Percentiles rank a stretch among this genome's conserved stretches.
Conservation (phyloP, 2,329 filamentous ascomycete species). For the Beauveria scarabaeidicola region DNA sequence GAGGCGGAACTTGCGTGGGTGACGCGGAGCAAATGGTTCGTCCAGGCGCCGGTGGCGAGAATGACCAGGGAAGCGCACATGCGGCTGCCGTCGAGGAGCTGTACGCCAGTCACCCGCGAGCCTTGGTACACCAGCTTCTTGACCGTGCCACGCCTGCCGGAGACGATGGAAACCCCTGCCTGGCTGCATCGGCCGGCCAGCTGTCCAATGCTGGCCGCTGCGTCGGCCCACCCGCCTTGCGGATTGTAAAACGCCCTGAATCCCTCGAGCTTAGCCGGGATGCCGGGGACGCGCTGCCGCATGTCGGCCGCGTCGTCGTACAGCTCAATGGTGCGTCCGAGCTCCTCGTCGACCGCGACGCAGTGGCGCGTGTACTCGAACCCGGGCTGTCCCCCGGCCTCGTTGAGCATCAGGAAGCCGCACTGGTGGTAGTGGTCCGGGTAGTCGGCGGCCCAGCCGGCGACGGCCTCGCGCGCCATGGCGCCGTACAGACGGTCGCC, state of each 20-base stretch:
- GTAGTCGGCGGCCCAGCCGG: conserved; percentile 21
- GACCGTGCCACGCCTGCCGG: conserved; percentile 23
- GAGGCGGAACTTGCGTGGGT: conserved; percentile 54
- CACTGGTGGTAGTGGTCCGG: conserved; percentile 22
- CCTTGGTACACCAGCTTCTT: conserved; percentile 15
- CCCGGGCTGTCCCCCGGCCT: conserved; percentile 5
- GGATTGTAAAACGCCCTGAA: conserved; percentile 20
- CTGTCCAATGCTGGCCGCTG: conserved; percentile 19
- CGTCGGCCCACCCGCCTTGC: conserved; percentile 26
- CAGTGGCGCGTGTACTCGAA: conserved; percentile 18
- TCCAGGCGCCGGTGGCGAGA: conserved; percentile 63
- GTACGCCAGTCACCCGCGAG: conserved; percentile 17
- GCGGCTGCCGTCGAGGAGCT: conserved; percentile 26
- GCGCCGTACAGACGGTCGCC: conserved; percentile 52
- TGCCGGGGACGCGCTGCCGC: conserved; percentile 12
- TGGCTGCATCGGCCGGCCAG: conserved; percentile 20
- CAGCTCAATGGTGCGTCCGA: conserved; percentile 17
- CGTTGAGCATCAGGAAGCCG: conserved; percentile 24
- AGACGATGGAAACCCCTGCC: conserved; percentile 24
- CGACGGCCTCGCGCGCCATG: conserved; percentile 37
- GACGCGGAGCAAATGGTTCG: conserved; percentile 43
- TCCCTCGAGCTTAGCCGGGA: conserved; percentile 18
- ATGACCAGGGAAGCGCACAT: conserved; percentile 52
- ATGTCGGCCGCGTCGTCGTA: conserved; percentile 19
- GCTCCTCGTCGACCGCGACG: conserved; percentile 10